Conservation (phyloP, 2,329 filamentous ascomycete species). For the Calonectria montana region DNA sequence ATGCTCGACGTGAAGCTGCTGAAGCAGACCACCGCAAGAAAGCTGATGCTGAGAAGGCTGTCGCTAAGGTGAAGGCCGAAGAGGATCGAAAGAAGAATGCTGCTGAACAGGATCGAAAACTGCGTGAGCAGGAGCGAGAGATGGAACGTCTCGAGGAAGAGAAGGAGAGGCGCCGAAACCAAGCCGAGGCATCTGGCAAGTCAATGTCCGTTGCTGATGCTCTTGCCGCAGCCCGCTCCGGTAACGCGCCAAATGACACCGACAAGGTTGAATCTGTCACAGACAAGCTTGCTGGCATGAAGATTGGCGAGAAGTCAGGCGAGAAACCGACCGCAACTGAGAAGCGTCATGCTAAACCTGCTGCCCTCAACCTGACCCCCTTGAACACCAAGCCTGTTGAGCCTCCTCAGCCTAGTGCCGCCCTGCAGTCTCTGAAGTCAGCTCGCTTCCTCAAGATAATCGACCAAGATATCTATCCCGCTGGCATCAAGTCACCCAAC, state of each 20-base stretch:
- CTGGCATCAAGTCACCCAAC: slow-evolving; percentile 88
- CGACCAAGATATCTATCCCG: slow-evolving; percentile 83
- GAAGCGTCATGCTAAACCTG: slow-evolving; percentile 80
- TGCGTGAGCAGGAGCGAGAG: slow-evolving; percentile 78
- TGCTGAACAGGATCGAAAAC: slow-evolving; percentile 71
- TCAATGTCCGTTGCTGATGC: slow-evolving; percentile 63
- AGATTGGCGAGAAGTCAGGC: slow-evolving; percentile 59
- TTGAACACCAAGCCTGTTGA: slow-evolving; percentile 87
- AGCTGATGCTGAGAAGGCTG: slow-evolving; percentile 56
- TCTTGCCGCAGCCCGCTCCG: slow-evolving; percentile 53
- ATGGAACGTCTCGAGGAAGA: slow-evolving; percentile 80
- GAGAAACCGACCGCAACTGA: slow-evolving; percentile 64
- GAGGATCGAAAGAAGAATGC: slow-evolving; percentile 56
- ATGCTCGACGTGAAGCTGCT: slow-evolving; percentile 61
- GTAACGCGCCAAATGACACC: slow-evolving; percentile 52
- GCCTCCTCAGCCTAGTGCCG: slow-evolving; percentile 91
- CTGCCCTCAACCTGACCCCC: slow-evolving; percentile 86
- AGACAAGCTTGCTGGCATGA: slow-evolving; percentile 64
- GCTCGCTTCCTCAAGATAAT: slow-evolving; percentile 88
- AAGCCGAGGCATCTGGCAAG: slow-evolving; percentile 62
- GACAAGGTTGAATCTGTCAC: slow-evolving; percentile 54
- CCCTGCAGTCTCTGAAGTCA: slow-evolving; percentile 91
- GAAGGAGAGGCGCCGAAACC: slow-evolving; percentile 67
- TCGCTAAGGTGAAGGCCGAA: slow-evolving; percentile 63
- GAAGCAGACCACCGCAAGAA: slow-evolving; percentile 61